Conservation (phyloP, 148 eudicot genomes). For the Nepenthes mirabilis region DNA sequence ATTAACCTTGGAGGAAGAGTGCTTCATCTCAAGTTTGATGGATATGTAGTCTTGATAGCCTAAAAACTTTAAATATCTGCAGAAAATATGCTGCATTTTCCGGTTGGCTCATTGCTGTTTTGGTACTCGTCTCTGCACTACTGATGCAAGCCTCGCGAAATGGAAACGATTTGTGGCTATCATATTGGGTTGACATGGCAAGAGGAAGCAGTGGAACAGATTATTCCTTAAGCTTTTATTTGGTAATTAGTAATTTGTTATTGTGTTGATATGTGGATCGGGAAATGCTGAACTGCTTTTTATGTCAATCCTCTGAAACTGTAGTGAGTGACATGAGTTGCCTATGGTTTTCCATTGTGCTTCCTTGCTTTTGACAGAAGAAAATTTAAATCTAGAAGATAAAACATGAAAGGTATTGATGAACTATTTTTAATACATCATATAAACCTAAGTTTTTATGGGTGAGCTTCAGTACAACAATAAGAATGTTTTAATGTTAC, state of each 20-base stretch:
- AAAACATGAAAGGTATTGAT: too few species aligned
- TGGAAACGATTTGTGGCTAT: slow-evolving; percentile 95
- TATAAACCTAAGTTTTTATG: too few species aligned
- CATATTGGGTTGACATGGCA: slow-evolving; percentile 88
- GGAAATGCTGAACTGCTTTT: background rate
- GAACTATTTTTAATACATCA: too few species aligned
- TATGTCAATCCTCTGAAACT: background rate
- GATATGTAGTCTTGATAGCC: background rate
- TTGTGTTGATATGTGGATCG: too few species aligned
- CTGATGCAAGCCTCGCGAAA: slow-evolving; percentile 94
- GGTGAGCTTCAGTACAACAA: too few species aligned
- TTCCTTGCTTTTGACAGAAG: too few species aligned
- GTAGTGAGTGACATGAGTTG: too few species aligned
- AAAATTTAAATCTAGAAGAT: too few species aligned
- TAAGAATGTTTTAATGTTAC: too few species aligned
- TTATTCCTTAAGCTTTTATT: slow-evolving; percentile 47
- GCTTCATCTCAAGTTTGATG: background rate
- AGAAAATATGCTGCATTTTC: slow-evolving; percentile 84
- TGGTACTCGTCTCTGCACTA: slow-evolving; percentile 65
- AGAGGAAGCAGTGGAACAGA: slow-evolving; percentile 25
- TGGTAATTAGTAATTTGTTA: slow-evolving; percentile 28
- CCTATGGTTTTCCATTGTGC: too few species aligned
- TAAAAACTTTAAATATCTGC: slow-evolving; percentile 16
- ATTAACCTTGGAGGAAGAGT: background rate
- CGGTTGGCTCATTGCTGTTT: slow-evolving; percentile 63